Evolutionary conservation across 2,329 filamentous ascomycete genomes (phyloP), one percentile per base, ranked within the genome.

Genomic region (Colletotrichum paranaense): DNA sequence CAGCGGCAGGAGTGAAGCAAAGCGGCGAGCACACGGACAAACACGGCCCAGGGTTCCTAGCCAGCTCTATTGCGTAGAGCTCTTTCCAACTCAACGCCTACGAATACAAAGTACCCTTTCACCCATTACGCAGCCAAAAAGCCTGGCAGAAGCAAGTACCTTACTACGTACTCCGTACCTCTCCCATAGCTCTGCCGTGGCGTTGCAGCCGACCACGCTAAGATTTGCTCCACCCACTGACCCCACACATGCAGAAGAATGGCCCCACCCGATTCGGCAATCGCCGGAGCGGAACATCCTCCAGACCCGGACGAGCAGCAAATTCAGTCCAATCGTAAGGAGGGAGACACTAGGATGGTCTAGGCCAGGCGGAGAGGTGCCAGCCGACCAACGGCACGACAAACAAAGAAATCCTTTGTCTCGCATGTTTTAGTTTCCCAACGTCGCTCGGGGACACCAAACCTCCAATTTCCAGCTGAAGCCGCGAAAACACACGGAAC

Each of bases 151-250:
- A 28, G 16, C 22, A 57, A 12, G 42, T 24, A 32, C 11, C 32
- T 32, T 12, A 32, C 32, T 32, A 9, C 32, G 32, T 32, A 32
- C 32, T 32, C 32, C 32, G 32, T 32, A 32, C 32, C 32, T 32
- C 32, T 9, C 8, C 22, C 22, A 42, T 67, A 71, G 46, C 46
- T 62, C 64, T 68, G 24, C 69, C 52, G 58, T 68, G 52, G 69
- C 65, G 65, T 55, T n/a, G 52, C 64, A 72, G 24, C 63, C 35
- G 53, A 64, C 53, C 32, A 42, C 56, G 65, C 57, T 67, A 67
- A 42, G 14, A 35, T n/a, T 26, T 22, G 30, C 49, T 49, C 67
- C 67, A 68, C 59, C 52, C 35, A 4, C 9, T 11, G 56, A 60
- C 69, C 55, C 68, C 68, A 72, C 64, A 9, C 2, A 32, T 46